phyloP scores from a whole-genome alignment of 2,329 filamentous ascomycete genomes.

The Talaromyces funiculosus region DNA sequence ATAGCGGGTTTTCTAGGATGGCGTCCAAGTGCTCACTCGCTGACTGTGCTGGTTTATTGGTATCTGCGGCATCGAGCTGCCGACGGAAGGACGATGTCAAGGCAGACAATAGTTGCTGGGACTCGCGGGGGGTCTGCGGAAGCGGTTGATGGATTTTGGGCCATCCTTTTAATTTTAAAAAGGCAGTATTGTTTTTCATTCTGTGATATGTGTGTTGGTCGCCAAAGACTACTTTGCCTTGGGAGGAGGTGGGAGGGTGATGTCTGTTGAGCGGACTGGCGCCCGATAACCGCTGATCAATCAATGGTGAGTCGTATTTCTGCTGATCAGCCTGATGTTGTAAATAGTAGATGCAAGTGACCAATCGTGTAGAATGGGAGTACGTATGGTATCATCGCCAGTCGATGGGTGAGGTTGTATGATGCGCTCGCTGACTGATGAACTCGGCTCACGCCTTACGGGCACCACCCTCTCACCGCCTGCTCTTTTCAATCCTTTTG shows the following conservation, averaged over 20 bases:
- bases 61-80: slow-evolving; percentile 48
- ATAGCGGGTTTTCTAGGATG: slow-evolving; percentile 39
- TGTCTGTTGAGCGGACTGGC: not conserved
- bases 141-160: slow-evolving; percentile 50
- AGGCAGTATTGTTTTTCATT: slow-evolving; percentile 49
- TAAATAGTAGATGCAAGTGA: not conserved
- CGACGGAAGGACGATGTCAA: slow-evolving; percentile 59
- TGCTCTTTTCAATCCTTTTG: not conserved
- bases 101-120: slow-evolving; percentile 53
- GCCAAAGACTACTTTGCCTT: no score
- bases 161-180: slow-evolving; percentile 45
- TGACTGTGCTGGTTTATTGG: slow-evolving; percentile 27
- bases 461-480: slow-evolving; percentile 2
- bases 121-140: slow-evolving; percentile 53
- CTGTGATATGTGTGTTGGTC: slow-evolving; percentile 12
- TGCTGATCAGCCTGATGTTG: not conserved
- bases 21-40: slow-evolving; percentile 34
- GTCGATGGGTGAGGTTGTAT: not conserved
- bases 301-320: no score
- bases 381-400: not conserved
- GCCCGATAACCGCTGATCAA: not conserved
- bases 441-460: not conserved
- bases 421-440: slow-evolving; percentile 8
- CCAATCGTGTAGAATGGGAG: not conserved
- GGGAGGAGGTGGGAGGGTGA: not conserved